These are phyloP conservation scores for Collybia nuda DNA, from an alignment of 768 basidiomycete genomes.

Conservation along the genomic window DNA sequence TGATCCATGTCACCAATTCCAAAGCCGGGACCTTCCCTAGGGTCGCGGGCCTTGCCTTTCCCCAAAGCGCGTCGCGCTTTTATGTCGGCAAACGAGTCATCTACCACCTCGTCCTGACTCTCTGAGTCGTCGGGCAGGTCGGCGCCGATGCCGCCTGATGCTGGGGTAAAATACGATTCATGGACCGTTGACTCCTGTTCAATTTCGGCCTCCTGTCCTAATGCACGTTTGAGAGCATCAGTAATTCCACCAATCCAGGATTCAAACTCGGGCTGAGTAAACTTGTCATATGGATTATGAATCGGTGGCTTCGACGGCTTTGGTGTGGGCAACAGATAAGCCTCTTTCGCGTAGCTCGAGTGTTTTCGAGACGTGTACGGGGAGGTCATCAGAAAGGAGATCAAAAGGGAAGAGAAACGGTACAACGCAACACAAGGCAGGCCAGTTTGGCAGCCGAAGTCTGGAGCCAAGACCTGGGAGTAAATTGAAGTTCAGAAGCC, in stretches of 20 bases:
- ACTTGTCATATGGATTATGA: conserved; percentile 73
- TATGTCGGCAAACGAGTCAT: conserved; percentile 59
- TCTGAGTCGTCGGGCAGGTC: conserved; percentile 15
- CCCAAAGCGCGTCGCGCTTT: conserved; percentile 41
- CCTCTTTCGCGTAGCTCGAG: conserved; percentile 3
- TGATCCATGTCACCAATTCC: conserved; percentile 33
- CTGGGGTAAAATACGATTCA: background rate
- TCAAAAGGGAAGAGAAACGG: conserved; percentile 1
- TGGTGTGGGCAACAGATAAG: conserved; percentile 12
- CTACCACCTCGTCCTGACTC: conserved; percentile 28
- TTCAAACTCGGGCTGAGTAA: conserved; percentile 68
- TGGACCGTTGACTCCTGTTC: conserved; percentile 3
- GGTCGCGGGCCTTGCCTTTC: conserved; percentile 64
- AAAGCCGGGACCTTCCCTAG: conserved; percentile 58
- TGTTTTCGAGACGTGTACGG: conserved; percentile 12
- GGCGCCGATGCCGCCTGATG: conserved; percentile 12
- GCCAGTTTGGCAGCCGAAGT: background rate
- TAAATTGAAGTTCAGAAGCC: background rate
- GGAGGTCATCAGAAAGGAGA: conserved; percentile 10
- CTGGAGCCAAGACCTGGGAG: no score
- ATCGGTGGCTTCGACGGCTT: conserved; percentile 46
- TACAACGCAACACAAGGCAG: background rate
- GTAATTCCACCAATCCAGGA: conserved; percentile 69
- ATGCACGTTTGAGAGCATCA: conserved; percentile 51
- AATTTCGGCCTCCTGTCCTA: conserved; percentile 46